Evolutionary conservation across 2,329 filamentous ascomycete genomes (phyloP), one percentile per base, ranked within the genome.

Genomic region (Monilinia vaccinii-corymbosi): DNA sequence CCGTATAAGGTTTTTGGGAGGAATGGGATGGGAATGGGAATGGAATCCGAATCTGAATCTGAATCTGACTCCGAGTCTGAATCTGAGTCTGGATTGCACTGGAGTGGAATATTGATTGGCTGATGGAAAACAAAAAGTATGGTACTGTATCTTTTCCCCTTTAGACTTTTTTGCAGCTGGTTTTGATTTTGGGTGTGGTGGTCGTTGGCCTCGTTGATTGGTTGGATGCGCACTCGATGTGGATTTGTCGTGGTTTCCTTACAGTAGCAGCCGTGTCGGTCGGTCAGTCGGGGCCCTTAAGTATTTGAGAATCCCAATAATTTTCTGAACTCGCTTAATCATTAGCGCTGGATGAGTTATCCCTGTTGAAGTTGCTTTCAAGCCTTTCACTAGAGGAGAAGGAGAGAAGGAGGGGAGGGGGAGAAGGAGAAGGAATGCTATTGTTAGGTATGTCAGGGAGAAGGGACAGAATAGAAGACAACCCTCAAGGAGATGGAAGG

Each of bases 321-420:
- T 49, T 57, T 57, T 57, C 46, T 31, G 1, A 32, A n/a, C 38
- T 57, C 55, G 45, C 45, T 57, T 57, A 57, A 32, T 25, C 18
- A 32, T 57, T 57, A 50, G 55, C 55, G 45, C 34, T 32, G 11
- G 18, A 14, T 7, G 25, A 28, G 2, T 10, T 18, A 57, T 50
- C 55, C 55, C 55, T 57, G 55, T 40, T 38, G 44, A 18, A 38
- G 55, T 32, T 57, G 55, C 55, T 57, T 57, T 57, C 44, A 57
- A 47, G 50, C 36, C 50, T 53, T 50, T 49, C 18, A 49, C 45
- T 46, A 48, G 28, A 14, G 18, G 13, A 28, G 13, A 21, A 42
- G 11, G 18, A 23, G 25, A 38, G 25, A 16, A 13, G 42, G 10
- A 23, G 4, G n/a, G 21, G 21, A 8, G 11, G 42, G 10, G n/a